phyloP scores from a whole-genome alignment of 164 flowering plant genomes.

The Echeveria elegans region DNA sequence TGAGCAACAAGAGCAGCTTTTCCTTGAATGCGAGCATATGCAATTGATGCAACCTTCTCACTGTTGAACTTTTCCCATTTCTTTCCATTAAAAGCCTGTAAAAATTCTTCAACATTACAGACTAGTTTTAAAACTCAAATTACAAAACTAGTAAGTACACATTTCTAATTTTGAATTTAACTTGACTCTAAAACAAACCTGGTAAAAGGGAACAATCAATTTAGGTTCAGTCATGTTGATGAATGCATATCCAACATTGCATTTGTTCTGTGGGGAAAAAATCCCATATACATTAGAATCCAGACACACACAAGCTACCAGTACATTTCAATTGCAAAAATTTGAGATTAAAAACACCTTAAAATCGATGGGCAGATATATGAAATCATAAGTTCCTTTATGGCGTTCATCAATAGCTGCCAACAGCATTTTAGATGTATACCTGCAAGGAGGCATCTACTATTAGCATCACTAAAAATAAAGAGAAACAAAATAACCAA shows the following conservation, averaged over 20 bases:
- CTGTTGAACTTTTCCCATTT: constrained; percentile 63
- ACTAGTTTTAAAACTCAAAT: background rate
- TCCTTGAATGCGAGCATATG: constrained; percentile 63
- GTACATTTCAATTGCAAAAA: background rate
- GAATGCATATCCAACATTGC: constrained; percentile 66
- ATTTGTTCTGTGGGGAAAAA: constrained; percentile 42
- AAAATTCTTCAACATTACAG: background rate
- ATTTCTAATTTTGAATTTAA: background rate
- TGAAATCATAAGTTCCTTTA: constrained; percentile 48
- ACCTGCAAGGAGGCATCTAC: constrained; percentile 21
- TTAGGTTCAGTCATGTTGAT: constrained; percentile 55
- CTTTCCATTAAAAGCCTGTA: constrained; percentile 50
- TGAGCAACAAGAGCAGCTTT: constrained; percentile 55
- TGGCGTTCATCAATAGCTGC: constrained; percentile 59
- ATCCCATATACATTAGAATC: constrained; percentile 3
- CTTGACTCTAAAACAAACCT: constrained; percentile 24
- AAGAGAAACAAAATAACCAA: background rate
- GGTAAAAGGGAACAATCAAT: constrained; percentile 41
- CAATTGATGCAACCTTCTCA: constrained; percentile 55
- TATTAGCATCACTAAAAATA: background rate
- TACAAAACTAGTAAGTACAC: background rate
- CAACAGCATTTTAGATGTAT: constrained; percentile 62
- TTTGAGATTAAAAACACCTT: constrained; percentile 29
- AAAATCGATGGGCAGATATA: constrained; percentile 58
- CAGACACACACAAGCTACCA: background rate